Conservation (phyloP, 176 grass and related monocot genomes). For the Juncus effusus region DNA sequence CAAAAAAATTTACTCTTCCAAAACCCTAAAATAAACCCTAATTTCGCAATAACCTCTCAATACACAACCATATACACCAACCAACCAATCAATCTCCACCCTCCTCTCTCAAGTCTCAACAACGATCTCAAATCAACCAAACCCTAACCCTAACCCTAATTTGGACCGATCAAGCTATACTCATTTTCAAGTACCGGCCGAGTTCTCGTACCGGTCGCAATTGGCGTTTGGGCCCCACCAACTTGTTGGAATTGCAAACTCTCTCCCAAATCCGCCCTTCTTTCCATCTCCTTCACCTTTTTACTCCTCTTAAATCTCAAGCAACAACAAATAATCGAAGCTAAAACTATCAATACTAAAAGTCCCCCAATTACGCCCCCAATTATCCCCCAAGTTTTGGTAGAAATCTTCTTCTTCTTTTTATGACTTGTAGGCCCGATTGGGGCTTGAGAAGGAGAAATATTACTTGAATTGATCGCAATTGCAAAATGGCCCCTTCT, state of each 20-base stretch:
- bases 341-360: conserved; percentile 42
- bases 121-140: not conserved
- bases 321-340: conserved; percentile 40
- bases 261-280: conserved; percentile 51
- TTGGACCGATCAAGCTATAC: conserved; percentile 35
- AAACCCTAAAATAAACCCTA: conserved; percentile 10
- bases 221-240: conserved; percentile 57
- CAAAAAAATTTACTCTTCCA: conserved; percentile 32
- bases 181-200: conserved; percentile 77
- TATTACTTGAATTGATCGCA: conserved; percentile 62
- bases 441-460: conserved; percentile 47
- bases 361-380: conserved; percentile 37
- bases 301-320: conserved; percentile 35
- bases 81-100: conserved; percentile 26
- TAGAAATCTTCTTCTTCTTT: conserved; percentile 34
- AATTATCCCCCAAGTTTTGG: conserved; percentile 68
- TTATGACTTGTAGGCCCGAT: conserved; percentile 14
- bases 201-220: conserved; percentile 54
- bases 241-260: conserved; percentile 61
- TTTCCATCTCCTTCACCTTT: conserved; percentile 61
- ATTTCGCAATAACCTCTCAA: not conserved
- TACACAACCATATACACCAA: not conserved
- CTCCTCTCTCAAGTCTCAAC: conserved; percentile 17
- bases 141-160: not conserved
- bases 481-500: conserved; percentile 74